Conservation (phyloP, 2,329 filamentous ascomycete species). For the Trichoderma sp. region DNA sequence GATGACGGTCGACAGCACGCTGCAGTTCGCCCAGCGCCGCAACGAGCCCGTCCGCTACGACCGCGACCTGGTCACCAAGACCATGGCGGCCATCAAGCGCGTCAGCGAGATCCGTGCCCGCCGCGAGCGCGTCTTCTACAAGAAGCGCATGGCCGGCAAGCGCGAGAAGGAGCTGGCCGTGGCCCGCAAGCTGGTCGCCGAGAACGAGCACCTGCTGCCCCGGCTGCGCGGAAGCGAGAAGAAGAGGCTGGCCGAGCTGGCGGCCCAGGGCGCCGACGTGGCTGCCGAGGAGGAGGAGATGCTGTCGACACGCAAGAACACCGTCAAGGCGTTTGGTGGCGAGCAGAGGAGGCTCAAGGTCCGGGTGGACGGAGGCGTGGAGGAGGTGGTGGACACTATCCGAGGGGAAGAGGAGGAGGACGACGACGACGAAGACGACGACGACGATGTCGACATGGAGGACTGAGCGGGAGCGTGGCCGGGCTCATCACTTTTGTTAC, state of each 20-base stretch:
- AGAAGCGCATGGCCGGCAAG: conserved; percentile 88
- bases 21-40: conserved; percentile 87
- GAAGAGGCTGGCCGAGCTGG: conserved; percentile 55
- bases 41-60: conserved; percentile 96
- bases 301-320: conserved; percentile 28
- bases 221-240: conserved; percentile 63
- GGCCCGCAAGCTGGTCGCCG: conserved; percentile 82
- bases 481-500: conserved; percentile 13
- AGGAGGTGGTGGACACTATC: conserved; percentile 24
- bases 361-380: conserved; percentile 36
- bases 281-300: conserved; percentile 43
- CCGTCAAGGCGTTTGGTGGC: conserved; percentile 41
- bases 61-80: conserved; percentile 82
- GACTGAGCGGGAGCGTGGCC: conserved; percentile 23
- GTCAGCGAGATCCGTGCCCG: conserved; percentile 79
- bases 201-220: conserved; percentile 90
- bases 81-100: conserved; percentile 87
- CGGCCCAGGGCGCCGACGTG: conserved; percentile 44
- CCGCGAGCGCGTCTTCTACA: conserved; percentile 90
- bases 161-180: conserved; percentile 73
- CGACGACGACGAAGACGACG: conserved; percentile 26
- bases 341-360: conserved; percentile 41
- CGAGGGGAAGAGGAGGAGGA: conserved; percentile 27
- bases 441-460: conserved; percentile 35
- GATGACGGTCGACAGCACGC: conserved; percentile 89